Evolutionary conservation across 345 rosid species (phyloP).

Genomic region (Euphorbia pulcherrima): DNA sequence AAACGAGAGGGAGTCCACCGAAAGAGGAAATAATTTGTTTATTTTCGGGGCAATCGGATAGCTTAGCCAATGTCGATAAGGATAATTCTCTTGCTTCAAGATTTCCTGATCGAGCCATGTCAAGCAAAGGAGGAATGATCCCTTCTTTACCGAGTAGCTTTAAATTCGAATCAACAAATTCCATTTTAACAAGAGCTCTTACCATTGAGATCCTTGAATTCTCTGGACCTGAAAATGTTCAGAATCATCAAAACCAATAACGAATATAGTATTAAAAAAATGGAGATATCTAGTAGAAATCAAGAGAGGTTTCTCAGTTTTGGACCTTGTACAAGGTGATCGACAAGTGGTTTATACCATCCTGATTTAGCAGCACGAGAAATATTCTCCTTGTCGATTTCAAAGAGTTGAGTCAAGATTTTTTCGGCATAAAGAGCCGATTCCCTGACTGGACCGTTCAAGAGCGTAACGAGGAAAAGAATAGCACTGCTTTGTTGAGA

Average conservation of each 20-base stretch:
- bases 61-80: constrained; percentile 43
- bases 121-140: constrained; percentile 52
- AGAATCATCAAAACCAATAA: constrained; percentile 6
- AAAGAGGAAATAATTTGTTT: constrained; percentile 47
- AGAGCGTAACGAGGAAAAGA: constrained; percentile 56
- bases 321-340: constrained; percentile 53
- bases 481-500: constrained; percentile 46
- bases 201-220: constrained; percentile 44
- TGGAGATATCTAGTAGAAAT: constrained; percentile 3
- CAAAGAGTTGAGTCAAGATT: constrained; percentile 49
- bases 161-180: constrained; percentile 44
- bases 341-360: constrained; percentile 62
- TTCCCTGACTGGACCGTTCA: constrained; percentile 48
- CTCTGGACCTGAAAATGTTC: constrained; percentile 44
- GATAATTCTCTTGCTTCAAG: constrained; percentile 46
- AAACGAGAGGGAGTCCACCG: constrained; percentile 51
- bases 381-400: constrained; percentile 52
- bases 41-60: constrained; percentile 39
- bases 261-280: constrained; percentile 1
- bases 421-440: constrained; percentile 46
- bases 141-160: constrained; percentile 54
- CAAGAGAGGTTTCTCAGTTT: constrained; percentile 20
- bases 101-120: constrained; percentile 39
- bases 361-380: constrained; percentile 51
- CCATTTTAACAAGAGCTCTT: constrained; percentile 46